These are phyloP conservation scores for Persicaria tinctoria DNA, from an alignment of 148 eudicot genomes.

Conservation along the genomic window DNA sequence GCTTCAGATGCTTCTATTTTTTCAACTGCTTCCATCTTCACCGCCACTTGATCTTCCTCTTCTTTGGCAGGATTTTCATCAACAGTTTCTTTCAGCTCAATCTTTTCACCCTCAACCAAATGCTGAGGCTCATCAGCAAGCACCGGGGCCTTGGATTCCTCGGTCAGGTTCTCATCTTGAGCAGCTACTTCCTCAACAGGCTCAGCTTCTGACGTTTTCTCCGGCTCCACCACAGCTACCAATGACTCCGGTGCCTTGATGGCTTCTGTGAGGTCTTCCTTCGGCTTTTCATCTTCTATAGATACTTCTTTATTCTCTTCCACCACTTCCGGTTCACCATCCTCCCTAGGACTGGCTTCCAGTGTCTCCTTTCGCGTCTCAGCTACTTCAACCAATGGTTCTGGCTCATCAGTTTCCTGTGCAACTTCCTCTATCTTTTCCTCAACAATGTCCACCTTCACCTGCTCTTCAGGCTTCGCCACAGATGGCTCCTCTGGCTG, in stretches of 20 bases:
- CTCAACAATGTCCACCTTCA: conserved; percentile 19
- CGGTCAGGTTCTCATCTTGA: conserved; percentile 11
- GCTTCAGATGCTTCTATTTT: conserved; percentile 16
- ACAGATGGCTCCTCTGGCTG: conserved; percentile 13
- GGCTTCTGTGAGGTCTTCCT: conserved; percentile 3
- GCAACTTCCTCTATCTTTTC: conserved; percentile 19
- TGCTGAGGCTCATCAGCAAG: neutral
- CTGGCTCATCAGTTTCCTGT: conserved; percentile 12
- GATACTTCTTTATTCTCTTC: neutral
- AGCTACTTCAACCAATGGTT: conserved; percentile 19
- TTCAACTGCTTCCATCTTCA: conserved; percentile 1
- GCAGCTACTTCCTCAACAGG: neutral
- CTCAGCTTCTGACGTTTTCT: conserved; percentile 14
- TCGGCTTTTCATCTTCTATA: conserved; percentile 3
- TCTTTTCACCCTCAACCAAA: conserved; percentile 1
- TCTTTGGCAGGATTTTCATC: conserved; percentile 1
- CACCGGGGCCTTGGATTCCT: conserved; percentile 16
- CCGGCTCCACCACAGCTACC: conserved; percentile 9
- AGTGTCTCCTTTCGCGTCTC: conserved; percentile 21
- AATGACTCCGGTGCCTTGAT: neutral
- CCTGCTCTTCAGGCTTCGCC: conserved; percentile 9
- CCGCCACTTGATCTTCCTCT: conserved; percentile 14
- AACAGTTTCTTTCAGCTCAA: neutral
- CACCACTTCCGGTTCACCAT: neutral
- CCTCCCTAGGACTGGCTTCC: conserved; percentile 21